Evolutionary conservation across 1,139 yeast species (phyloP).

Genomic region (Taphrina populina): DNA sequence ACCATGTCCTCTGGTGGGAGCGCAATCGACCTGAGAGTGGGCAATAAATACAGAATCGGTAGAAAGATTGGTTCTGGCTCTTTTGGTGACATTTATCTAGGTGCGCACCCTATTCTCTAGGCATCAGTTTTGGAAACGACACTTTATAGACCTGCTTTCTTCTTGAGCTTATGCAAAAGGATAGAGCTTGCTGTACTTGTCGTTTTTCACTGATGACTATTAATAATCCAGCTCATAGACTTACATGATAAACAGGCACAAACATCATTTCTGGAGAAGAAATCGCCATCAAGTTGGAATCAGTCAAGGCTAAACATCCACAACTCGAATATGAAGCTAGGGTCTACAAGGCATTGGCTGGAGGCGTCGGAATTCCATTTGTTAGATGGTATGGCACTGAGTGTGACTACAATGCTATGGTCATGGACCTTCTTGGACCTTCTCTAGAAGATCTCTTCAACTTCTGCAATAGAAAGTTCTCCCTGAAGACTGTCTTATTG

Average conservation of each 20-base stretch:
- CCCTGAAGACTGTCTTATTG: conserved; percentile 86
- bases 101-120: too few species aligned
- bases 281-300: conserved; percentile 92
- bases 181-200: not conserved
- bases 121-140: too few species aligned
- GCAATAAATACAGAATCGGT: conserved; percentile 91
- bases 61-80: conserved; percentile 97
- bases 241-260: conserved; percentile 49
- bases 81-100: conserved; percentile 88
- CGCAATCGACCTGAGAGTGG: conserved; percentile 47
- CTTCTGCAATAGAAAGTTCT: conserved; percentile 89
- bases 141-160: too few species aligned
- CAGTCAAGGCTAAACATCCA: conserved; percentile 88
- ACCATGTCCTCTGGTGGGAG: conserved; percentile 15
- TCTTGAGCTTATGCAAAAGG: conserved; percentile 23
- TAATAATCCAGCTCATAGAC: too few species aligned
- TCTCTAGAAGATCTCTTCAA: conserved; percentile 92
- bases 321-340: conserved; percentile 96
- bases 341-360: conserved; percentile 79
- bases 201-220: not conserved
- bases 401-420: conserved; percentile 95
- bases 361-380: conserved; percentile 97
- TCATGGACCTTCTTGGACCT: conserved; percentile 92
- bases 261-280: conserved; percentile 95
- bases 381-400: conserved; percentile 97